Percentiles rank a stretch among this genome's conserved stretches.
Evolutionary conservation across 2,329 filamentous ascomycete genomes (phyloP).

Genomic region (Xylaria sp.): DNA sequence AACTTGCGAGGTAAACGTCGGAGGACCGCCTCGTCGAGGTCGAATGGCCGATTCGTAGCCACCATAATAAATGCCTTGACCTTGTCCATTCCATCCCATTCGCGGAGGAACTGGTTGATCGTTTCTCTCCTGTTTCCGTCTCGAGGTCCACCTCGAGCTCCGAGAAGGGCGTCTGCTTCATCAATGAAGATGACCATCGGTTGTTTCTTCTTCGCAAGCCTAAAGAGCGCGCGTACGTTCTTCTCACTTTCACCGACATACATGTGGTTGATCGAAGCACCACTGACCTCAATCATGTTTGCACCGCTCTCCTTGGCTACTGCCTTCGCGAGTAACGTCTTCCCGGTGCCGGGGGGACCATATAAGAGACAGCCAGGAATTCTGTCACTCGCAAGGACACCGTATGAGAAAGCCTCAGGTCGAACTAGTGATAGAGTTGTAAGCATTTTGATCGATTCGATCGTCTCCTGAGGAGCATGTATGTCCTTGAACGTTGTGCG

Average conservation of each 20-base stretch:
- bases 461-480: conserved; percentile 82
- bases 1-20: conserved; percentile 79
- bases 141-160: conserved; percentile 75
- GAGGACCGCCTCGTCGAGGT: conserved; percentile 88
- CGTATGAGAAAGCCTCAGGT: conserved; percentile 95
- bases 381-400: conserved; percentile 88
- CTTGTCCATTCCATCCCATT: conserved; percentile 92
- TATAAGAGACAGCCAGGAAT: conserved; percentile 91
- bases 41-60: conserved; percentile 93
- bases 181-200: conserved; percentile 97
- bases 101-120: conserved; percentile 95
- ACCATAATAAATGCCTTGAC: conserved; percentile 96
- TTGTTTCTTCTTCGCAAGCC: conserved; percentile 87
- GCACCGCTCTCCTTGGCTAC: conserved; percentile 75
- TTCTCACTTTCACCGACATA: conserved; percentile 97
- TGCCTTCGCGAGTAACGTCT: conserved; percentile 76
- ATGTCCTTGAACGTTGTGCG: conserved; percentile 89
- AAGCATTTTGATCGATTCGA: conserved; percentile 87
- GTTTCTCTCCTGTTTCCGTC: conserved; percentile 83
- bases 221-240: conserved; percentile 92
- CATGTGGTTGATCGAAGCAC: conserved; percentile 93
- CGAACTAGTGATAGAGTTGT: conserved; percentile 88
- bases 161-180: conserved; percentile 93
- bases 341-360: conserved; percentile 84
- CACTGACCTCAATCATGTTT: conserved; percentile 86